Percentiles rank a stretch among this genome's conserved stretches.
Evolutionary conservation across 495 filamentous ascomycete genomes (phyloP).

Genomic region (Penicillium paradoxum): DNA sequence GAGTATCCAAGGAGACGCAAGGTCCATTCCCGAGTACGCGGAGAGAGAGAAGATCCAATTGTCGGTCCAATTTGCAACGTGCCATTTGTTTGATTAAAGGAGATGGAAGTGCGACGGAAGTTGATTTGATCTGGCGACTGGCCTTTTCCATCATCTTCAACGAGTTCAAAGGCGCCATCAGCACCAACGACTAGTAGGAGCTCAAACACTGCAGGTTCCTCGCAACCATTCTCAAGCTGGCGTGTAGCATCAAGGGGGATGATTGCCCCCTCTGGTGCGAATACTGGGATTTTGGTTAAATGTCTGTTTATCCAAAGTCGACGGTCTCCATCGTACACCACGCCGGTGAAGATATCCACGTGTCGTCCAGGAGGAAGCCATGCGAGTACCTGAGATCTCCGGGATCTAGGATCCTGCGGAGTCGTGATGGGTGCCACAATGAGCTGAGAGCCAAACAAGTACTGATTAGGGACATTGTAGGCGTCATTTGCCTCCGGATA

Average conservation of each 20-base stretch:
- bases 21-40: constrained; percentile 7
- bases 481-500: constrained; percentile 43
- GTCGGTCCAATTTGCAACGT: constrained; percentile 14
- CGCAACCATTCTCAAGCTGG: constrained; percentile 36
- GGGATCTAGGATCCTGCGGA: constrained; percentile 35
- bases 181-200: constrained; percentile 49
- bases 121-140: constrained; percentile 7
- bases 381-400: constrained; percentile 33
- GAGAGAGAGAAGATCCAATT: not conserved
- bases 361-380: constrained; percentile 49
- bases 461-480: constrained; percentile 50
- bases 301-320: constrained; percentile 40
- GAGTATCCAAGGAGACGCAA: constrained; percentile 12
- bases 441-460: constrained; percentile 48
- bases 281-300: constrained; percentile 42
- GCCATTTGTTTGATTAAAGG: constrained; percentile 11
- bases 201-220: constrained; percentile 36
- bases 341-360: constrained; percentile 48
- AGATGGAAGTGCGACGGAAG: constrained; percentile 11
- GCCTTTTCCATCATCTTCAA: constrained; percentile 5
- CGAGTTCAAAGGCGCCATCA: constrained; percentile 34
- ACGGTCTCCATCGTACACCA: constrained; percentile 50
- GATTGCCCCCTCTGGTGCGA: constrained; percentile 51
- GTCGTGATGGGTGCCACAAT: constrained; percentile 49
- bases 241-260: constrained; percentile 42